Base-by-base conservation (phyloP, 2,329 filamentous ascomycete genomes). In the Beauveria bassiana region DNA sequence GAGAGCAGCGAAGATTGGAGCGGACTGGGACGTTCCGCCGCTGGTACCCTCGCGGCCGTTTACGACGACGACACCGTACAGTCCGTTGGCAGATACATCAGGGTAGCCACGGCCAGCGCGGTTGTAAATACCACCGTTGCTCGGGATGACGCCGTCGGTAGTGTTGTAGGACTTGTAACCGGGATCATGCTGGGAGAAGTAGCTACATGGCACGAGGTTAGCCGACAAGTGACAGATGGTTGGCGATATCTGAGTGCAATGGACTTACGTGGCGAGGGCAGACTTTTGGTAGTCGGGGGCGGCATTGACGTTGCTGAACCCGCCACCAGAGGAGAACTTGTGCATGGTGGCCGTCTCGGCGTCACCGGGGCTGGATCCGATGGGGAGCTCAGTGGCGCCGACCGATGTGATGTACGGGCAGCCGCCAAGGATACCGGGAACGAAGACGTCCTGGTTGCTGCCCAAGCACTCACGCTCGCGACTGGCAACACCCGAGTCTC, bases 371-470 rank as follows among this genome's bases (percentile, higher is more conserved):
- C 74, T 73, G 9, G 72, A 74, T 16, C 73, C 73, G 56, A 71
- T 70, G 40, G 70, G 68, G 28, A 82, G 71, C 67, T 79, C 73
- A 0, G 81, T 82, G 16, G 79, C 79, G 49, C 80, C 80, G 3
- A 82, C 79, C 4, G 77, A 73, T 0, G 78, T 80, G 31, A 82
- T 70, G 67, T 77, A 6, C 75, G 80, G 64, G 77, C 66, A 81
- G 78, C 8, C 62, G 64, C 4, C 77, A 73, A 40, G 71, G 67
- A 1, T 70, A 64, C 66, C 77, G 76, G 68, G 77, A n/a, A 67
- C 71, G 60, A 72, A 68, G 42, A 68, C 59, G 64, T 60, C 24
- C n/a, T 50, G 38, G 51, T 56, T 38, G 28, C 43, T 12, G 16
- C 64, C 67, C 63, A 63, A 40, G 18, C 64, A 64, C 22, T 43